Evolutionary conservation across 768 basidiomycete species (phyloP).

Genomic region (Termitomyces titanicus): DNA sequence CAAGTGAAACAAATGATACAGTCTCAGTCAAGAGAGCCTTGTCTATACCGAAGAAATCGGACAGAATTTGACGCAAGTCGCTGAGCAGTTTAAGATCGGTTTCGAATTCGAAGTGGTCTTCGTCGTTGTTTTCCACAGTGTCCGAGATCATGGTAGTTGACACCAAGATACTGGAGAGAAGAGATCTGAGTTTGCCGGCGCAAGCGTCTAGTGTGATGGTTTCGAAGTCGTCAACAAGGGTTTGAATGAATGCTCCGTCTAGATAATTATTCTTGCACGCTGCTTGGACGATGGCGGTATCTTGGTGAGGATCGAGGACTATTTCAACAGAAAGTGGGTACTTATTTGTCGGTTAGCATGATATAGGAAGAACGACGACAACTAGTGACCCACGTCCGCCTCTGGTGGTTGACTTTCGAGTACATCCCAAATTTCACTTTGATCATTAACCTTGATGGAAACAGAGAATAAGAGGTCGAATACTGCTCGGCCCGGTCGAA

Average conservation of each 20-base stretch:
- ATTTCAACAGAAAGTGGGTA: slow-evolving; percentile 30
- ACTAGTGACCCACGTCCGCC: slow-evolving; percentile 25
- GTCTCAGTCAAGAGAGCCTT: slow-evolving; percentile 16
- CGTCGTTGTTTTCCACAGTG: background rate
- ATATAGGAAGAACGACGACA: background rate
- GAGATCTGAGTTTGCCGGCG: background rate
- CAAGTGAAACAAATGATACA: slow-evolving; percentile 40
- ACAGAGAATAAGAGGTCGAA: slow-evolving; percentile 31
- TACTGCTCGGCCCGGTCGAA: slow-evolving; percentile 25
- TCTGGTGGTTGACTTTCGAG: slow-evolving; percentile 26
- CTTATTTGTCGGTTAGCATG: slow-evolving; percentile 13
- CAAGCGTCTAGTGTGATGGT: slow-evolving; percentile 12
- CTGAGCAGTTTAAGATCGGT: slow-evolving; percentile 14
- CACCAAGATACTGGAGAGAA: background rate
- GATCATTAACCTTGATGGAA: slow-evolving; percentile 18
- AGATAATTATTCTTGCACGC: slow-evolving; percentile 20
- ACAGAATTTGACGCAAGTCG: slow-evolving; percentile 16
- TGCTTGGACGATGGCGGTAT: slow-evolving; percentile 22
- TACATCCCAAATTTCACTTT: slow-evolving; percentile 22
- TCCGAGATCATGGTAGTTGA: background rate
- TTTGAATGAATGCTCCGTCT: slow-evolving; percentile 6
- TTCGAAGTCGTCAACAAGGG: slow-evolving; percentile 23
- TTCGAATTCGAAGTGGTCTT: background rate
- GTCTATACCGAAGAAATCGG: slow-evolving; percentile 24
- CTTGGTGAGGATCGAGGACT: slow-evolving; percentile 20